Evolutionary conservation across 805 yeast species (phyloP), one percentile per base, ranked within the genome.

Genomic region (Naumovozyma castellii): DNA sequence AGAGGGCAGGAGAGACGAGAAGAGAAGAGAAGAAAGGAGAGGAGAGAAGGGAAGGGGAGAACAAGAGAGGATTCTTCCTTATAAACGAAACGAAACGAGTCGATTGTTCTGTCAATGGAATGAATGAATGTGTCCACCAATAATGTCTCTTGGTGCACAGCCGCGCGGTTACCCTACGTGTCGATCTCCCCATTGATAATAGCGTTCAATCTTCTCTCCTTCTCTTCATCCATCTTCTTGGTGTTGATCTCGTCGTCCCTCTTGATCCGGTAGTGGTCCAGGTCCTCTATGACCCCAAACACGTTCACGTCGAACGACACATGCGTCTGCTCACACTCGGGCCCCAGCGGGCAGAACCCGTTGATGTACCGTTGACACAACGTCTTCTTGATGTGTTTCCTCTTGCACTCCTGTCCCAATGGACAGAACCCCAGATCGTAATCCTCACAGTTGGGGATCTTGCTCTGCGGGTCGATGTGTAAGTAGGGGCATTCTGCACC

Each of bases 301-400:
- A 33, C 33, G 18, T 42, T 40, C 30, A 32, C 35, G 12, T 40
- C 29, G 35, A 84, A 85, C 52, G 75, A 75, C 1, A 97, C 96
- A 68, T 92, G 98, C n/a, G 79, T 75, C 49, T 66, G 71, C 51
- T 73, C 84, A 48, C 73, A 72, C 28, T 73, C 76, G 2, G 78
- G 75, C 1, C 97, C 97, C 52, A 77, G 72, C 1, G 96, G 97
- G 64, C 97, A 90, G 56, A 90, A 90, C 1, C 99, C 98, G 0
- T 88, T 77, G 39, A 92, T 57, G 60, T 76, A 92, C 39, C 79
- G 65, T 14, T 82, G 88, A 63, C 99, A 92, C 41, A 84, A 56
- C 5, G 73, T 72, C 50, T 79, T 79, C 43, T 87, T 68, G 5
- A 84, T 73, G 56, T 92, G 99, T 49, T 95, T 72, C 49, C 78